A percentile compares a stretch with the other conserved stretches of the same genome.
Conservation (phyloP, 208 protist species). For the Acanthamoeba divionensis region DNA sequence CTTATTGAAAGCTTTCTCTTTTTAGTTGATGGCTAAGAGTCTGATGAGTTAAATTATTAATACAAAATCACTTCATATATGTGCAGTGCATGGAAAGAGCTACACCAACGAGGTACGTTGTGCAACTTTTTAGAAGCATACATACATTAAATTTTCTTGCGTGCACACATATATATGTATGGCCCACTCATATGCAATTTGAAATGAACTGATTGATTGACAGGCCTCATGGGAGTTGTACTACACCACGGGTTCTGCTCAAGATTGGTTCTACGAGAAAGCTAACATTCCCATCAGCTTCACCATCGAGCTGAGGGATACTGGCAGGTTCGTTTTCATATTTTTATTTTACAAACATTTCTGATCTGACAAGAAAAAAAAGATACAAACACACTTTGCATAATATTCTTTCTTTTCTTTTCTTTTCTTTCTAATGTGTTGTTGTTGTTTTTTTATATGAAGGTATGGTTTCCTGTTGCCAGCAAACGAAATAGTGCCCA, state of each 20-base stretch:
- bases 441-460: background rate
- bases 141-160: too few relatives aligned
- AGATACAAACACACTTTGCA: too few relatives aligned
- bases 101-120: too few relatives aligned
- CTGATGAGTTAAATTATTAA: too few relatives aligned
- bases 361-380: too few relatives aligned
- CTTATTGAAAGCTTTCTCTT: too few relatives aligned
- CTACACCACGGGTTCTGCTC: constrained; percentile 31
- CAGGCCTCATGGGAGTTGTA: constrained; percentile 37
- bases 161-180: background rate
- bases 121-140: too few relatives aligned
- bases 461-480: constrained; percentile 53
- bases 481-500: constrained; percentile 51
- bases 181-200: background rate
- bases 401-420: background rate
- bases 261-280: constrained; percentile 54
- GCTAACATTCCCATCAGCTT: background rate
- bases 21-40: too few relatives aligned
- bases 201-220: background rate
- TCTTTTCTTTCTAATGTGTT: background rate
- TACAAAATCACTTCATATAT: too few relatives aligned
- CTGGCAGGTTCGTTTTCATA: background rate
- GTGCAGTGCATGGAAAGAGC: background rate
- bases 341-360: background rate
- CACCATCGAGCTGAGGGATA: constrained; percentile 58